Conservation (phyloP, 345 rosid genomes). For the Citrus cavaleriei region DNA sequence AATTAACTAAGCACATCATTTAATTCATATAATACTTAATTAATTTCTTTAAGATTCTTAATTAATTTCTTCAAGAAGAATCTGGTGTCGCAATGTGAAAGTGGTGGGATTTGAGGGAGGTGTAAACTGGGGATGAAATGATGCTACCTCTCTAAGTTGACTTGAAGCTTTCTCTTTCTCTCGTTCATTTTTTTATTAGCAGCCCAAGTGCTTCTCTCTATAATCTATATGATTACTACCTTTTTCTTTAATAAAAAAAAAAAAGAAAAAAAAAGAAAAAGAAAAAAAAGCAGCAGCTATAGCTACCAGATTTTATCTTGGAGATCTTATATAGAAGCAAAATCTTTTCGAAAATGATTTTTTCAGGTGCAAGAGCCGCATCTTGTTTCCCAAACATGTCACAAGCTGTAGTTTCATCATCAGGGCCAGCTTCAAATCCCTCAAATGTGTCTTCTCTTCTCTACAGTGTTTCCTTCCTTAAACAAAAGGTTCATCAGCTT, state of each 20-base stretch:
- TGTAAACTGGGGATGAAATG: constrained; percentile 42
- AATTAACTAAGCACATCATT: neutral
- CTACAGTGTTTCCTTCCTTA: constrained; percentile 50
- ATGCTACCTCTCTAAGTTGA: constrained; percentile 38
- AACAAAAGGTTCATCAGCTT: constrained; percentile 57
- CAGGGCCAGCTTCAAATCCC: constrained; percentile 12
- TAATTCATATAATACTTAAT: too few species aligned
- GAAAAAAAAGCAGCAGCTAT: neutral
- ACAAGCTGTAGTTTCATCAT: constrained; percentile 20
- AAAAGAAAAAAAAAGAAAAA: neutral
- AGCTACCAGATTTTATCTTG: neutral
- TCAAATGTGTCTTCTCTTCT: constrained; percentile 41
- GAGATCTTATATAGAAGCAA: neutral
- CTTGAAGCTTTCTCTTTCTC: constrained; percentile 24
- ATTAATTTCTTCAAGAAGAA: neutral
- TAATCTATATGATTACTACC: neutral
- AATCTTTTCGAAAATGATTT: constrained; percentile 26
- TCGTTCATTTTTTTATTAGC: neutral
- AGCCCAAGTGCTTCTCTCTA: neutral
- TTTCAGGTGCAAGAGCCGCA: neutral
- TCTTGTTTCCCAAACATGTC: constrained; percentile 27
- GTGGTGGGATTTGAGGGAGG: constrained; percentile 50
- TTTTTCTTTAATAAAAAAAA: neutral
- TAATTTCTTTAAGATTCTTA: too few species aligned
- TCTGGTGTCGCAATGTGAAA: constrained; percentile 11